Evolutionary conservation across 2,329 filamentous ascomycete species (phyloP).

Genomic region (Juglanconis juglandina): DNA sequence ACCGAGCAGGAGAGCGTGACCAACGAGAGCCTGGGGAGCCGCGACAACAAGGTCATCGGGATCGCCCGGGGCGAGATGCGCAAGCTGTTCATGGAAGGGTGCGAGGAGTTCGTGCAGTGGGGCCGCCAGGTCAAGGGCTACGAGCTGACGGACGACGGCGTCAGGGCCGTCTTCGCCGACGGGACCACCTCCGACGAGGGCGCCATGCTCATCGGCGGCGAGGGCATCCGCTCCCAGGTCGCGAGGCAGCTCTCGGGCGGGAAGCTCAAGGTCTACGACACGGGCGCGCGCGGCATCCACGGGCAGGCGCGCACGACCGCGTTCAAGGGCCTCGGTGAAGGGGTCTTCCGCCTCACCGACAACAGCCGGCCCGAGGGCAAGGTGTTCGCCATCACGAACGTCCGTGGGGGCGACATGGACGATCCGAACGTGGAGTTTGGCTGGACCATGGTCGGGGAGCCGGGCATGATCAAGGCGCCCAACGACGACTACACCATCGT

Average conservation of each 20-base stretch:
- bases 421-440: slow-evolving; percentile 55
- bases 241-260: slow-evolving; percentile 58
- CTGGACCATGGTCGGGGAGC: slow-evolving; percentile 60
- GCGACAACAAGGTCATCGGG: slow-evolving; percentile 57
- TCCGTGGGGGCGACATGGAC: slow-evolving; percentile 57
- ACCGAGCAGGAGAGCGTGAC: slow-evolving; percentile 29
- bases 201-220: slow-evolving; percentile 57
- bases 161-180: slow-evolving; percentile 57
- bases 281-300: slow-evolving; percentile 61
- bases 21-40: slow-evolving; percentile 37
- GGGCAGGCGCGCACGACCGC: slow-evolving; percentile 61
- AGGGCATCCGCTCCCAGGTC: slow-evolving; percentile 60
- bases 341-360: slow-evolving; percentile 57
- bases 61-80: slow-evolving; percentile 64
- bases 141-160: slow-evolving; percentile 49
- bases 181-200: slow-evolving; percentile 57
- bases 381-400: slow-evolving; percentile 60
- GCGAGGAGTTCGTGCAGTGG: slow-evolving; percentile 55
- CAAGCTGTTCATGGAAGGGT: slow-evolving; percentile 52
- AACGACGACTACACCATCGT: slow-evolving; percentile 59
- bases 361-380: slow-evolving; percentile 40
- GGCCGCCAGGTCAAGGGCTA: slow-evolving; percentile 55
- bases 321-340: slow-evolving; percentile 60
- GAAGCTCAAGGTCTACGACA: slow-evolving; percentile 59
- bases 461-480: slow-evolving; percentile 54